Evolutionary conservation across 306 rosid species (phyloP).

Genomic region (Hippophae rhamnoides): DNA sequence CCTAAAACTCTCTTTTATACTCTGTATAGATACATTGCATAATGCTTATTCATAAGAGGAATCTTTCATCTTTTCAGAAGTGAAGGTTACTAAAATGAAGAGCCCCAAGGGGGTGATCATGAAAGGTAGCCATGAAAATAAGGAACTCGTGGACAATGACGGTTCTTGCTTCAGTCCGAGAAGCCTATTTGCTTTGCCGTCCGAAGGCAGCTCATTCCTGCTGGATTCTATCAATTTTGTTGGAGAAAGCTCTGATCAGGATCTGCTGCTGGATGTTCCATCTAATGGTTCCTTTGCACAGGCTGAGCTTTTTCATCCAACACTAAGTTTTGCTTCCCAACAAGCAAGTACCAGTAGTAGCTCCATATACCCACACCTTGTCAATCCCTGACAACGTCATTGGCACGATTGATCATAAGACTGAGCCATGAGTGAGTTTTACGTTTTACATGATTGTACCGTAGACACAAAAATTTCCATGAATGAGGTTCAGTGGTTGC

Average conservation of each 20-base stretch:
- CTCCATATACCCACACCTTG: conserved; percentile 45
- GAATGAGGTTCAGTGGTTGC: conserved; percentile 57
- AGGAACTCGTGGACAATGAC: conserved; percentile 51
- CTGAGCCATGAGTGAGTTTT: conserved; percentile 24
- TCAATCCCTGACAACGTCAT: conserved; percentile 31
- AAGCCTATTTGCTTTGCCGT: conserved; percentile 76
- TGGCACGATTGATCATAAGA: conserved; percentile 15
- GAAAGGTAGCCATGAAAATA: conserved; percentile 46
- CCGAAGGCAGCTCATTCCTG: conserved; percentile 63
- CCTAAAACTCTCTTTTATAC: background rate
- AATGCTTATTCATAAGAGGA: conserved; percentile 10
- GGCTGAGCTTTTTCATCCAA: conserved; percentile 74
- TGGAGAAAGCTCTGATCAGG: conserved; percentile 68
- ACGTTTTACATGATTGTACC: conserved; percentile 24
- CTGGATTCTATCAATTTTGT: conserved; percentile 56
- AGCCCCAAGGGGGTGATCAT: conserved; percentile 60
- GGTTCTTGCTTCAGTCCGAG: conserved; percentile 72
- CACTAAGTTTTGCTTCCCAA: conserved; percentile 44
- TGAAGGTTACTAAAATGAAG: conserved; percentile 53
- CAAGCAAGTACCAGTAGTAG: conserved; percentile 80
- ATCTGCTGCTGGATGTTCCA: conserved; percentile 74
- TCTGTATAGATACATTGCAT: background rate
- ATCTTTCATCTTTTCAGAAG: conserved; percentile 50
- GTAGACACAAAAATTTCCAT: conserved; percentile 15
- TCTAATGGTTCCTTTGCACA: conserved; percentile 73